Evolutionary conservation across 768 basidiomycete genomes (phyloP).

Genomic region (Polyporus arcularius): DNA sequence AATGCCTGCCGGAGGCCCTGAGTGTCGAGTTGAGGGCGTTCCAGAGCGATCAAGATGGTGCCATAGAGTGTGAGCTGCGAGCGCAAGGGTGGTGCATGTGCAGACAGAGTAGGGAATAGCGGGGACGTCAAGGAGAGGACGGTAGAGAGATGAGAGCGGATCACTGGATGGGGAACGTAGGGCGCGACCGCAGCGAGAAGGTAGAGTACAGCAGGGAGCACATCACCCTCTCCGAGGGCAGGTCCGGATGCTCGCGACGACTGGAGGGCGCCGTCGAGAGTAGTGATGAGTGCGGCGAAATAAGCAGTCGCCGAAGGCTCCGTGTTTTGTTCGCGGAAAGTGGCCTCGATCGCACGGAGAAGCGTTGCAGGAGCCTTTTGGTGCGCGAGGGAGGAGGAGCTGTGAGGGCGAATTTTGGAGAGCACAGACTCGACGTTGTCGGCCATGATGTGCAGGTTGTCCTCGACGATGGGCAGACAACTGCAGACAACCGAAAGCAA

Average conservation of each 20-base stretch:
- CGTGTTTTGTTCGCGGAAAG: constrained; percentile 66
- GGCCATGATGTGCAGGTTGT: constrained; percentile 22
- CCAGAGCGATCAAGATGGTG: constrained; percentile 66
- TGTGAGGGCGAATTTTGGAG: constrained; percentile 86
- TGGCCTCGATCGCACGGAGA: constrained; percentile 81
- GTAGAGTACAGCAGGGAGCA: constrained; percentile 84
- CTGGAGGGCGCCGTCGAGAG: constrained; percentile 76
- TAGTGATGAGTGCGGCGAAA: constrained; percentile 88
- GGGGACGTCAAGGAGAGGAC: constrained; percentile 76
- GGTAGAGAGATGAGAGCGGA: constrained; percentile 73
- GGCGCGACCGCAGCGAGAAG: constrained; percentile 77
- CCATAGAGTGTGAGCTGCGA: constrained; percentile 84
- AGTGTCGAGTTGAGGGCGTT: constrained; percentile 67
- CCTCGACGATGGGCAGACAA: neutral
- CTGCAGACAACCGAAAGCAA: neutral
- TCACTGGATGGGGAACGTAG: constrained; percentile 76
- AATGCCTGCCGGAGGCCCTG: constrained; percentile 78
- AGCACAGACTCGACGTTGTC: constrained; percentile 55
- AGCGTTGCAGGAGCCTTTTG: constrained; percentile 90
- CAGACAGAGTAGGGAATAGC: constrained; percentile 65
- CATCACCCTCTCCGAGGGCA: constrained; percentile 61
- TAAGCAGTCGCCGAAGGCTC: constrained; percentile 84
- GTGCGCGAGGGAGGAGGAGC: constrained; percentile 75
- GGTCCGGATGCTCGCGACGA: constrained; percentile 44
- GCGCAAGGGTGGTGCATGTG: constrained; percentile 77